Evolutionary conservation across 2,329 filamentous ascomycete species (phyloP).

Genomic region (Amphichorda felina): DNA sequence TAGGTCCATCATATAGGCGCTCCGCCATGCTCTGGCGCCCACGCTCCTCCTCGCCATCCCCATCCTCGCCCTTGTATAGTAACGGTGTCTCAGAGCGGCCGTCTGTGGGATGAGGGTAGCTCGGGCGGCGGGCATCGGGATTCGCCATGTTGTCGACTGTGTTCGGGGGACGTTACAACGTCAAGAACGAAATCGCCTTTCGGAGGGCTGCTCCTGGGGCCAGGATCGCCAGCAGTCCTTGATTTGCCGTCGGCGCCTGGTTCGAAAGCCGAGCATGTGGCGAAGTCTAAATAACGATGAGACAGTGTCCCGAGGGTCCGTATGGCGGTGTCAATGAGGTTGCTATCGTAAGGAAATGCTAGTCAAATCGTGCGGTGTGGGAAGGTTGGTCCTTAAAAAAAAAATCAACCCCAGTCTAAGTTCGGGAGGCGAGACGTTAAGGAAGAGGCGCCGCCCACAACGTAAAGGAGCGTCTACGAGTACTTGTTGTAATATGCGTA

Average conservation of each 20-base stretch:
- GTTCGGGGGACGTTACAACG: background rate
- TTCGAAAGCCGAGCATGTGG: constrained; percentile 14
- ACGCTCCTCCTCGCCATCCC: constrained; percentile 15
- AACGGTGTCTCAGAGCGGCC: constrained; percentile 31
- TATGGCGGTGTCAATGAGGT: too few relatives aligned
- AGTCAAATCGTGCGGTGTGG: too few relatives aligned
- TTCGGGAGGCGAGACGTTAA: too few relatives aligned
- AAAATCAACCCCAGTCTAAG: too few relatives aligned
- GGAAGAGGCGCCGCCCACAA: too few relatives aligned
- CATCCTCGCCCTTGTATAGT: constrained; percentile 20
- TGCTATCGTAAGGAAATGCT: too few relatives aligned
- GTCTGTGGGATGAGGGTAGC: background rate
- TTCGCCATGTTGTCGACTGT: background rate
- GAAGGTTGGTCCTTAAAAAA: too few relatives aligned
- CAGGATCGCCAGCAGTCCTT: constrained; percentile 12
- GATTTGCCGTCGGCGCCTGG: constrained; percentile 9
- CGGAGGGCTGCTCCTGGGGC: constrained; percentile 3
- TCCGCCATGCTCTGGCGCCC: constrained; percentile 9
- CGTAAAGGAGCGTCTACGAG: too few relatives aligned
- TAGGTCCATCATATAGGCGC: background rate
- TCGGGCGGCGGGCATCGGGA: background rate
- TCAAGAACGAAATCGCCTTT: background rate
- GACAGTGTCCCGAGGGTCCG: too few relatives aligned
- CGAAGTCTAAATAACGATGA: too few relatives aligned
- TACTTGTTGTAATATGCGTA: too few relatives aligned